phyloP scores from a whole-genome alignment of 306 rosid genomes.

The Abrus precatorius region DNA sequence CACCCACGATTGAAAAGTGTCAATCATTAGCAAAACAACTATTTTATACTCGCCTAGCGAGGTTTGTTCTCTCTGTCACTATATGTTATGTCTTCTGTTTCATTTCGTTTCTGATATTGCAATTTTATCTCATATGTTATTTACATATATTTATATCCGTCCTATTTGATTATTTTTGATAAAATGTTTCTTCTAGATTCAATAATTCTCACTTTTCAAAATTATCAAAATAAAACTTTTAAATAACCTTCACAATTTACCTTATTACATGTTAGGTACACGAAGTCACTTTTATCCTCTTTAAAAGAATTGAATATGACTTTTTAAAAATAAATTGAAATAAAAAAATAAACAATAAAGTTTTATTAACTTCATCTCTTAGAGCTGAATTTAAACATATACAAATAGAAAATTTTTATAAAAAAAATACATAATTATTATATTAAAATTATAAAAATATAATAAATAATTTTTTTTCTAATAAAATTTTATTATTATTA shows the following conservation, averaged over 20 bases:
- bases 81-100: background rate
- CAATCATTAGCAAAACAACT: slow-evolving; percentile 64
- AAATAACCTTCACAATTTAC: background rate
- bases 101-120: background rate
- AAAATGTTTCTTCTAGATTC: background rate
- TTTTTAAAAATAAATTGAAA: background rate
- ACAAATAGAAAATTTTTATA: too few species aligned
- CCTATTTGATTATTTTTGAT: background rate
- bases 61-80: slow-evolving; percentile 41
- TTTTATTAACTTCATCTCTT: too few species aligned
- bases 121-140: background rate
- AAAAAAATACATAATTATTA: too few species aligned
- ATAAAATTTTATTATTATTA: too few species aligned
- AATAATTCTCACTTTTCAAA: background rate
- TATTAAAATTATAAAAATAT: too few species aligned
- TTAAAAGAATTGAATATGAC: background rate
- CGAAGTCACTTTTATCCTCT: too few species aligned
- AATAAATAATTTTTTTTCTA: too few species aligned
- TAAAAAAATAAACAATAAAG: background rate
- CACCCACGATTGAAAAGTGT: slow-evolving; percentile 64
- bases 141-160: background rate
- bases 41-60: slow-evolving; percentile 75
- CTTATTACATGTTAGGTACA: background rate
- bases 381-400: too few species aligned
- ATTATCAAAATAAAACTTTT: background rate